Evolutionary conservation across 2,329 filamentous ascomycete genomes (phyloP).

Genomic region (Penicillium sp.): DNA sequence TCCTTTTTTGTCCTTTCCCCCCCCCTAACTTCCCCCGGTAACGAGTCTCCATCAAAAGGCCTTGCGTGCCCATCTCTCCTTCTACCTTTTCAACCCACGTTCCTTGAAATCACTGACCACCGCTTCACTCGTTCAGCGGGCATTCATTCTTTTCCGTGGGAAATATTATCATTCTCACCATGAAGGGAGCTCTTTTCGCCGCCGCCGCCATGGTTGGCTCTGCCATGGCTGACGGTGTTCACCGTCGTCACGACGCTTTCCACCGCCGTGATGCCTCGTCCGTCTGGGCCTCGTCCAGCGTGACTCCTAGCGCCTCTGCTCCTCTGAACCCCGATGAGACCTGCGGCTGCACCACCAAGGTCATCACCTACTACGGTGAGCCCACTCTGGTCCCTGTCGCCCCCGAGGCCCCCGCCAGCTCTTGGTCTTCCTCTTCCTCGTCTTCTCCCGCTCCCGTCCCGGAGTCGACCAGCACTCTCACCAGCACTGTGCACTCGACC

Average conservation of each 20-base stretch:
- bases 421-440: background rate
- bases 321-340: conserved; percentile 44
- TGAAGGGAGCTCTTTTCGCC: conserved; percentile 73
- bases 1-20: conserved; percentile 8
- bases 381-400: conserved; percentile 53
- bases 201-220: conserved; percentile 53
- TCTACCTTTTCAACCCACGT: conserved; percentile 16
- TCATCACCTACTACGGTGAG: conserved; percentile 69
- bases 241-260: conserved; percentile 55
- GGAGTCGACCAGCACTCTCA: conserved; percentile 26
- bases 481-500: conserved; percentile 42
- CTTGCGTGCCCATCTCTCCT: conserved; percentile 27
- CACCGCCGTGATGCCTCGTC: conserved; percentile 53
- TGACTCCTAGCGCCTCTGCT: conserved; percentile 4
- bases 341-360: conserved; percentile 75
- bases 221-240: conserved; percentile 59
- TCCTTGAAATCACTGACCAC: conserved; percentile 30
- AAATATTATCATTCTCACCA: conserved; percentile 48
- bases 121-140: conserved; percentile 72
- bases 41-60: conserved; percentile 28
- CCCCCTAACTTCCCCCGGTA: conserved; percentile 16
- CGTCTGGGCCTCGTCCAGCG: conserved; percentile 7
- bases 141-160: conserved; percentile 61
- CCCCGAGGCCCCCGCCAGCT: conserved; percentile 19
- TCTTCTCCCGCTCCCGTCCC: conserved; percentile 23